Percentiles rank a stretch among this genome's conserved stretches.
These are phyloP conservation scores for Mortierella polycephala DNA, from an alignment of 371 early-diverging fungal genomes.

Conservation along the genomic window DNA sequence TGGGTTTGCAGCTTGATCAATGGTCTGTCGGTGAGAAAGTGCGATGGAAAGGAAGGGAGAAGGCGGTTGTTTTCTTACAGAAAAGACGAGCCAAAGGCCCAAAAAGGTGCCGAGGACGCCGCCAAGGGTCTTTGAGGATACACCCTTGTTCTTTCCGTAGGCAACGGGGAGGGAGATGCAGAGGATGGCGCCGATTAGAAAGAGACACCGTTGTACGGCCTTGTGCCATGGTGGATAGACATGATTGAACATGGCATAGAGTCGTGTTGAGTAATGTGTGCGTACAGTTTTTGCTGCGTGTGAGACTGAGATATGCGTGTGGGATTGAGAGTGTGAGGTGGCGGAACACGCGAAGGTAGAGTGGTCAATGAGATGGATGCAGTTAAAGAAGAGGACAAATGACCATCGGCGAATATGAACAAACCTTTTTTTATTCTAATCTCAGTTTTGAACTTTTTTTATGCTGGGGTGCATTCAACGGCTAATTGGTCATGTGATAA, in stretches of 20 bases:
- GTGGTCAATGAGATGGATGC: no score
- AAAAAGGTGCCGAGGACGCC: constrained; percentile 35
- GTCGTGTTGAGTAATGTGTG: background rate
- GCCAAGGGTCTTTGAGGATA: constrained; percentile 32
- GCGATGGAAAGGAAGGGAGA: background rate
- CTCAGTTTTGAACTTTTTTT: no score
- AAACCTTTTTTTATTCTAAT: no score
- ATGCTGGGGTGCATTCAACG: no score
- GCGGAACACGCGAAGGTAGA: no score
- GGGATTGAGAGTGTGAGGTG: background rate
- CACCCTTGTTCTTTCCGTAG: constrained; percentile 29
- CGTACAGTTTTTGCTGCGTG: background rate
- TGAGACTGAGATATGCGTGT: background rate
- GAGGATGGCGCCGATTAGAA: constrained; percentile 33
- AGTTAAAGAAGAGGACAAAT: no score
- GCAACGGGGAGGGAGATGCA: constrained; percentile 42
- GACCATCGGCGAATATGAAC: no score
- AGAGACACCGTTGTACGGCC: constrained; percentile 35
- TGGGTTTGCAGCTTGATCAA: background rate
- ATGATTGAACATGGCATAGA: constrained; percentile 32
- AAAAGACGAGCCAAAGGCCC: constrained; percentile 33
- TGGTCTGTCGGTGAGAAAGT: constrained; percentile 1
- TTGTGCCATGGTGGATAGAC: constrained; percentile 49
- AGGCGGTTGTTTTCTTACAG: constrained; percentile 20
- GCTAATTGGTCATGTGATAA: no score